phyloP scores from a whole-genome alignment of 2,329 filamentous ascomycete species.

The Cordyceps javanica region DNA sequence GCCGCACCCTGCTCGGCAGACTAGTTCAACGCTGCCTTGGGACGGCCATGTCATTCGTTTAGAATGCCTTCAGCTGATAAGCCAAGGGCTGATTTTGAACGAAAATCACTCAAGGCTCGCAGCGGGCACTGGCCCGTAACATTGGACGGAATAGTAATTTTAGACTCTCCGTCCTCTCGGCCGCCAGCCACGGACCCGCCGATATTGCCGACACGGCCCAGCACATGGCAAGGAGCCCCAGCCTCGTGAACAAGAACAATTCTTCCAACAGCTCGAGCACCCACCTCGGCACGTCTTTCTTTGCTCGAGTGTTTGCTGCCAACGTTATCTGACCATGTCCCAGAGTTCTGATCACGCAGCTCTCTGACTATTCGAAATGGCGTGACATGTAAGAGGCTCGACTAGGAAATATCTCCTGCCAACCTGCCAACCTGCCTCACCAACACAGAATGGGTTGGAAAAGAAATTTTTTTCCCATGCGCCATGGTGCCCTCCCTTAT shows the following conservation, averaged over 20 bases:
- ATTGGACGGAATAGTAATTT: not conserved
- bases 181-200: not conserved
- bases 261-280: too few relatives aligned
- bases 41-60: not conserved
- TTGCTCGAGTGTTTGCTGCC: too few relatives aligned
- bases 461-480: not conserved
- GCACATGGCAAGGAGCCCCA: not conserved
- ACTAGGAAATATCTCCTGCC: not conserved
- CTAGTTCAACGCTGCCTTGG: not conserved
- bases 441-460: not conserved
- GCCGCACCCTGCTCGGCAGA: not conserved
- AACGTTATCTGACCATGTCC: too few relatives aligned
- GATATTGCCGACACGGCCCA: not conserved
- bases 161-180: not conserved
- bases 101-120: not conserved
- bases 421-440: too few relatives aligned
- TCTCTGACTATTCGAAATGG: not conserved
- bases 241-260: too few relatives aligned
- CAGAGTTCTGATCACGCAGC: not conserved
- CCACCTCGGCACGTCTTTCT: too few relatives aligned
- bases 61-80: not conserved
- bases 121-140: not conserved
- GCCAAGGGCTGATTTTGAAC: not conserved
- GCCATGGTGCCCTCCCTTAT: too few relatives aligned
- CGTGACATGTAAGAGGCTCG: not conserved